Conservation (phyloP, 1,284 basidiomycete species). For the Sutorius eximius region DNA sequence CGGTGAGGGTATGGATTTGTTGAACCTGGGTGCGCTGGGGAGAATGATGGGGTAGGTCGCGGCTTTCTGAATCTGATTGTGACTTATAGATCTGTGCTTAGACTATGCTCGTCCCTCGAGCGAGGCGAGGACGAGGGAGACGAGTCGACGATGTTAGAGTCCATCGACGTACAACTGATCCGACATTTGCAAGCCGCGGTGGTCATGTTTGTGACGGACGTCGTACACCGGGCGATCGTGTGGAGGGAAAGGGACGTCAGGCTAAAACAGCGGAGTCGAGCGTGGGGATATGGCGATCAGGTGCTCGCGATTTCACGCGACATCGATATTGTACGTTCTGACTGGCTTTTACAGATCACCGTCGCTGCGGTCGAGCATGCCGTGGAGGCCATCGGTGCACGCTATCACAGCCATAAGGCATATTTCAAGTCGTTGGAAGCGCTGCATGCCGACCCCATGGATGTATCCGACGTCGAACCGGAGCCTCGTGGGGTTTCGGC, state of each 20-base stretch:
- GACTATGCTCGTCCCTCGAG: conserved; percentile 18
- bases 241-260: conserved; percentile 55
- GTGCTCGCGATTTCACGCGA: conserved; percentile 11
- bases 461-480: background rate
- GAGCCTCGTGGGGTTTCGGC: conserved; percentile 14
- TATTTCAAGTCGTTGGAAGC: conserved; percentile 38
- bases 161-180: conserved; percentile 32
- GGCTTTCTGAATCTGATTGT: background rate
- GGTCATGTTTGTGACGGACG: conserved; percentile 49
- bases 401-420: conserved; percentile 29
- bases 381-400: conserved; percentile 41
- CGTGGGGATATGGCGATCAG: conserved; percentile 43
- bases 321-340: background rate
- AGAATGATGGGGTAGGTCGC: conserved; percentile 42
- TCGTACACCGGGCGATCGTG: conserved; percentile 51
- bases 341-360: conserved; percentile 37
- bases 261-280: conserved; percentile 56
- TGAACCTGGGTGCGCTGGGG: conserved; percentile 46
- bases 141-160: background rate
- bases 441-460: conserved; percentile 15
- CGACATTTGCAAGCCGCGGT: conserved; percentile 42
- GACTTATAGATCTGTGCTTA: conserved; percentile 2
- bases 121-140: conserved; percentile 9
- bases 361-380: conserved; percentile 46
- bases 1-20: conserved; percentile 46